Evolutionary conservation across 2,329 filamentous ascomycete species (phyloP), one percentile per base, ranked within the genome.

Genomic region (Phoma sp.): DNA sequence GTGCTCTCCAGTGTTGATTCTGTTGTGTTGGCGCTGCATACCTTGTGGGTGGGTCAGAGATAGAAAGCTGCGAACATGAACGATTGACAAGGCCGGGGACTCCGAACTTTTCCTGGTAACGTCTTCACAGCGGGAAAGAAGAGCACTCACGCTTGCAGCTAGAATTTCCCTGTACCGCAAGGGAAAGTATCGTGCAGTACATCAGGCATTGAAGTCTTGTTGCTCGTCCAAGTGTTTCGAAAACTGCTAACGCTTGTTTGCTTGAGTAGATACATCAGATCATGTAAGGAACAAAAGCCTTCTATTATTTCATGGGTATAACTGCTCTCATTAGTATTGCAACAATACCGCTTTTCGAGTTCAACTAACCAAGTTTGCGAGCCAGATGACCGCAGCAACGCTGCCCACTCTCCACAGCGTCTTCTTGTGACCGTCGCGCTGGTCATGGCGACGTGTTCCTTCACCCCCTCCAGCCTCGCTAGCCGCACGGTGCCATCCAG

Each of bases 401-500:
- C 46, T 37, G 9, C 46, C 47, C 13, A 41, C 37, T 37, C 52
- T 51, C 6, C 15, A 8, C 0, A 51, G 3, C 41, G 51, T n/a
- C 31, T 32, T 46, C 31, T 17, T 43, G 21, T 24, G 46, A 25
- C 37, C 32, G 15, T 24, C 31, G 12, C 33, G 24, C 36, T 49
- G 39, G 2, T 19, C 27, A 6, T 19, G 19, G 19, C 9, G 22
- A 24, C 22, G 31, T n/a, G 8, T 35, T 6, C 37, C 46, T 13
- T 10, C 7, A 4, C 31, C 41, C 10, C 21, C 25, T 15, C 15
- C 24, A 4, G 3, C 32, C 3, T 39, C 17, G 17, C 37, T 38
- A 24, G 38, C 43, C 6, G 46, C 19, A 17, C 19, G 46, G 13
- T 55, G 41, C 52, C 52, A 55, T 15, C 52, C 52, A 10, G 52